These are phyloP conservation scores for Climacium dendroides DNA, from an alignment of 225 moss, liverwort and hornwort genomes.

Conservation along the genomic window DNA sequence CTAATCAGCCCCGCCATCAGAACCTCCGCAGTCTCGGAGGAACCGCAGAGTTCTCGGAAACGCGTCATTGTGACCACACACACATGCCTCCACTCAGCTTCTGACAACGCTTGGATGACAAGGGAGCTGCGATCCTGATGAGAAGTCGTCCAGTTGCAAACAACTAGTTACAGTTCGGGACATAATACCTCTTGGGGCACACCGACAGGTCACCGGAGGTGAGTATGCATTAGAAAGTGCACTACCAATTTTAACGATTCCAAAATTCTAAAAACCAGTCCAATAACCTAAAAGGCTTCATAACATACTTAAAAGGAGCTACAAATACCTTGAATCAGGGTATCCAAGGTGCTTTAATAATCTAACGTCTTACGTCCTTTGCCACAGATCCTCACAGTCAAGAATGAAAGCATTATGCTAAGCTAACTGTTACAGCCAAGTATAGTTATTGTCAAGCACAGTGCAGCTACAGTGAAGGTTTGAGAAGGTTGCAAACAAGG, in stretches of 20 bases:
- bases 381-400: neutral
- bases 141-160: neutral
- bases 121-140: slow-evolving; percentile 52
- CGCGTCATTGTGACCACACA: slow-evolving; percentile 51
- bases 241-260: neutral
- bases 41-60: slow-evolving; percentile 80
- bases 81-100: slow-evolving; percentile 41
- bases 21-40: slow-evolving; percentile 61
- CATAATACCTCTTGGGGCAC: neutral
- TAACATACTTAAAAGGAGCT: neutral
- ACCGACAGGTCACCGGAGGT: neutral
- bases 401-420: neutral
- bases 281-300: neutral
- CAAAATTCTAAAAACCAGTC: neutral
- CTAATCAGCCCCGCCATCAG: slow-evolving; percentile 36
- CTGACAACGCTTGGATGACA: slow-evolving; percentile 46
- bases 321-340: neutral
- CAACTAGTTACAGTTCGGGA: neutral
- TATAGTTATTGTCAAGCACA: neutral
- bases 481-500: neutral
- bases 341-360: neutral
- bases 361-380: neutral
- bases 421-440: neutral
- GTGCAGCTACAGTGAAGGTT: neutral
- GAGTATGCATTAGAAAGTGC: neutral